A percentile compares a stretch with the other conserved stretches of the same genome.
Evolutionary conservation across 176 grass and related monocot genomes (phyloP).

Genomic region (Oryza officinalis): DNA sequence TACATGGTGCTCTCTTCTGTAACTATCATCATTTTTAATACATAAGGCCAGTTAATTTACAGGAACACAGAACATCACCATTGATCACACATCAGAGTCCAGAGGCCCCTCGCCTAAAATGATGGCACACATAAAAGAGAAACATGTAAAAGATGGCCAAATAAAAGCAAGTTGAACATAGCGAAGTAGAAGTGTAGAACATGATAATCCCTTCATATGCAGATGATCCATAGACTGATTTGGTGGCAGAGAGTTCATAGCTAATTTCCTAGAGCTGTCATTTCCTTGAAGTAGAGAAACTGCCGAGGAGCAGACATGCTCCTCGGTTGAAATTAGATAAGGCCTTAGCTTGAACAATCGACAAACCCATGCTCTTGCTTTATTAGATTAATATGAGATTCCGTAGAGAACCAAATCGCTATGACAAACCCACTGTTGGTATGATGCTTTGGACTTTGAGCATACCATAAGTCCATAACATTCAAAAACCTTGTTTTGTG

Average conservation of each 20-base stretch:
- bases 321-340: background rate
- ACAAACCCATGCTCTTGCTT: background rate
- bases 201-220: background rate
- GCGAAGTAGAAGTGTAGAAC: no score
- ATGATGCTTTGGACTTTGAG: constrained; percentile 8
- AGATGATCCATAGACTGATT: background rate
- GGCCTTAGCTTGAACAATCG: background rate
- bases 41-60: background rate
- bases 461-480: background rate
- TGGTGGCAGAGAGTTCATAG: background rate
- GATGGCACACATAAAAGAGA: background rate
- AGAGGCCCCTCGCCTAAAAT: constrained; percentile 5
- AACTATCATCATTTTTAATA: background rate
- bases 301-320: background rate
- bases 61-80: background rate
- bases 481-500: background rate
- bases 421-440: background rate
- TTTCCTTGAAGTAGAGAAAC: background rate
- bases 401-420: background rate
- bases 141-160: background rate
- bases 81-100: background rate
- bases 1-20: background rate
- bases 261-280: background rate
- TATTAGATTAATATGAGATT: constrained; percentile 13
- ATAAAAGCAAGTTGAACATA: background rate